Conservation (phyloP, 352 stramenopile species). For the Phytopythium delawarense region DNA sequence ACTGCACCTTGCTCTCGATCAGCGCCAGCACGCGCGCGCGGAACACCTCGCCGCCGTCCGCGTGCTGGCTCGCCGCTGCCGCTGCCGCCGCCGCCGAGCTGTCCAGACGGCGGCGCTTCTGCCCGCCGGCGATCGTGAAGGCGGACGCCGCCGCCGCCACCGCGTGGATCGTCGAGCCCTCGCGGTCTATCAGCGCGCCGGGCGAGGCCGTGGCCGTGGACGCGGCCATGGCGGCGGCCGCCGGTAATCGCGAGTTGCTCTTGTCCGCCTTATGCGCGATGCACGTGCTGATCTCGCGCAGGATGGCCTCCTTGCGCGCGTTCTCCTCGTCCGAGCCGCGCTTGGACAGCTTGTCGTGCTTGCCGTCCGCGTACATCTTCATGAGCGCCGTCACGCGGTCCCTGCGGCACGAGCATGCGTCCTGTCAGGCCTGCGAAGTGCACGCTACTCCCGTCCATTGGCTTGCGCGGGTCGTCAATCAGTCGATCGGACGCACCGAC, state of each 20-base stretch:
- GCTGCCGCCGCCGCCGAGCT: slow-evolving; percentile 8
- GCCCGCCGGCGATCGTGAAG: slow-evolving; percentile 1
- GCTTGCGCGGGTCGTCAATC: too few species aligned
- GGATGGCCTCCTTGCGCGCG: slow-evolving; percentile 54
- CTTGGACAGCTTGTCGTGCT: slow-evolving; percentile 84
- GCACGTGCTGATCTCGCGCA: slow-evolving; percentile 52
- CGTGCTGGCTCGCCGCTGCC: background rate
- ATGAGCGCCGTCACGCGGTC: slow-evolving; percentile 74
- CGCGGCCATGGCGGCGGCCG: slow-evolving; percentile 9
- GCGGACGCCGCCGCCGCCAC: background rate
- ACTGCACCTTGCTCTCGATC: slow-evolving; percentile 79
- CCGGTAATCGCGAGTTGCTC: slow-evolving; percentile 17
- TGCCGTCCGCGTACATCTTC: slow-evolving; percentile 74
- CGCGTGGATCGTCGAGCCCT: background rate
- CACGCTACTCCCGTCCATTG: too few species aligned
- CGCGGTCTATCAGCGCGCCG: background rate
- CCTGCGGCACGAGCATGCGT: slow-evolving; percentile 12
- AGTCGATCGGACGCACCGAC: slow-evolving; percentile 33
- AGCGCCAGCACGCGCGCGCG: slow-evolving; percentile 58
- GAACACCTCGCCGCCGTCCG: slow-evolving; percentile 42
- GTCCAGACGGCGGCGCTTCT: slow-evolving; percentile 12
- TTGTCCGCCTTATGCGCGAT: slow-evolving; percentile 52
- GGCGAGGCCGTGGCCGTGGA: background rate
- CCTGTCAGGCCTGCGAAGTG: too few species aligned
- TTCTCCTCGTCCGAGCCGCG: slow-evolving; percentile 70